Percentiles rank a stretch among this genome's conserved stretches.
phyloP scores from a whole-genome alignment of 2,329 filamentous ascomycete genomes.

The Botrytis aclada region DNA sequence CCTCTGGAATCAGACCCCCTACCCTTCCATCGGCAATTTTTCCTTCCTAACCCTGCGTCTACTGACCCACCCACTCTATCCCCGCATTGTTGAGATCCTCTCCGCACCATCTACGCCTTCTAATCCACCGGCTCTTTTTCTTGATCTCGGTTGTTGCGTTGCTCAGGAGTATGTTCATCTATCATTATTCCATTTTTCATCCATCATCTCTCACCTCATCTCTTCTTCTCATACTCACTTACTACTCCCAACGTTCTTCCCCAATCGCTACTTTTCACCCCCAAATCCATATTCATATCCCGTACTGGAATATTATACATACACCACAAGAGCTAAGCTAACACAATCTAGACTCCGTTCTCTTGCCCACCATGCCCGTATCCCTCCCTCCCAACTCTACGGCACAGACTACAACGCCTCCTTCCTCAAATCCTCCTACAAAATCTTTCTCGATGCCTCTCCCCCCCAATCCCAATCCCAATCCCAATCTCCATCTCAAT shows the following conservation, averaged over 20 bases:
- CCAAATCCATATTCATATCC: not conserved
- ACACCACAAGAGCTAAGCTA: not conserved
- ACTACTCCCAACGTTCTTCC: not conserved
- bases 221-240: not conserved
- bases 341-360: slow-evolving; percentile 35
- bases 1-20: slow-evolving; percentile 28
- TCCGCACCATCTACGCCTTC: not conserved
- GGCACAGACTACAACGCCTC: slow-evolving; percentile 37
- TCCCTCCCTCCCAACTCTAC: slow-evolving; percentile 35
- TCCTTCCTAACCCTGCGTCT: slow-evolving; percentile 21
- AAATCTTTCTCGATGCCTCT: slow-evolving; percentile 40
- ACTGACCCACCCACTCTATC: slow-evolving; percentile 18
- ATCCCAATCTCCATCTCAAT: not conserved
- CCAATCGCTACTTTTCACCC: not conserved
- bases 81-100: slow-evolving; percentile 16
- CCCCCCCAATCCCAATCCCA: not conserved
- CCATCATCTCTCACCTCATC: not conserved
- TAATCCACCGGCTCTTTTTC: slow-evolving; percentile 25
- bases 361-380: slow-evolving; percentile 38
- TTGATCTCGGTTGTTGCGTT: slow-evolving; percentile 43
- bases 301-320: too few relatives aligned
- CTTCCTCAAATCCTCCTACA: slow-evolving; percentile 40
- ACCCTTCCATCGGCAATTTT: slow-evolving; percentile 31
- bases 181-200: not conserved
- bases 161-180: slow-evolving; percentile 36